These are phyloP conservation scores for Penicillium sp. DNA, from an alignment of 2,329 filamentous ascomycete genomes.

Conservation along the genomic window DNA sequence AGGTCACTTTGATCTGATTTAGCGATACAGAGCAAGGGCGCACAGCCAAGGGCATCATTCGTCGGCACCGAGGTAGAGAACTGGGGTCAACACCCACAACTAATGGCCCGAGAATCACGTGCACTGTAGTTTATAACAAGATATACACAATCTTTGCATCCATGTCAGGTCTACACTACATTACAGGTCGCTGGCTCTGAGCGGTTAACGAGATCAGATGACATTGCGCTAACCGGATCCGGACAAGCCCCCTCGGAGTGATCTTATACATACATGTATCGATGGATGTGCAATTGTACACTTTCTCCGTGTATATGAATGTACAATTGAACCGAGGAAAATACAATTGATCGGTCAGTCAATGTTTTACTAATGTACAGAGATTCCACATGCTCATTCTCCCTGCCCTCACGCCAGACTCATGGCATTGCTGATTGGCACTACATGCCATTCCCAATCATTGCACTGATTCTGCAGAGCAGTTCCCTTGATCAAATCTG, in stretches of 20 bases:
- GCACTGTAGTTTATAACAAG: background rate
- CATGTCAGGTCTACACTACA: background rate
- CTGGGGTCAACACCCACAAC: background rate
- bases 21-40: slow-evolving; percentile 5
- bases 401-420: slow-evolving; percentile 37
- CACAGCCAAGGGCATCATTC: slow-evolving; percentile 2
- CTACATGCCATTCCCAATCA: slow-evolving; percentile 45
- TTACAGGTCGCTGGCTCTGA: slow-evolving; percentile 1
- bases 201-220: slow-evolving; percentile 13
- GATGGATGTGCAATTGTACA: background rate
- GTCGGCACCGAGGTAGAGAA: background rate
- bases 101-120: background rate
- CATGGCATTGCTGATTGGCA: slow-evolving; percentile 43
- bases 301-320: background rate
- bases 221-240: slow-evolving; percentile 5
- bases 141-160: background rate
- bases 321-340: background rate
- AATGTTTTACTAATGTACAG: background rate
- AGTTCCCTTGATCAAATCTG: slow-evolving; percentile 27
- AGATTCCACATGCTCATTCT: background rate
- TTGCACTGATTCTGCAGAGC: slow-evolving; percentile 27
- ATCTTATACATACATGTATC: background rate
- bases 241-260: background rate
- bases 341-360: background rate
- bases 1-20: slow-evolving; percentile 6